Conservation (phyloP, 2,329 filamentous ascomycete species). For the Penicillium frequentans region DNA sequence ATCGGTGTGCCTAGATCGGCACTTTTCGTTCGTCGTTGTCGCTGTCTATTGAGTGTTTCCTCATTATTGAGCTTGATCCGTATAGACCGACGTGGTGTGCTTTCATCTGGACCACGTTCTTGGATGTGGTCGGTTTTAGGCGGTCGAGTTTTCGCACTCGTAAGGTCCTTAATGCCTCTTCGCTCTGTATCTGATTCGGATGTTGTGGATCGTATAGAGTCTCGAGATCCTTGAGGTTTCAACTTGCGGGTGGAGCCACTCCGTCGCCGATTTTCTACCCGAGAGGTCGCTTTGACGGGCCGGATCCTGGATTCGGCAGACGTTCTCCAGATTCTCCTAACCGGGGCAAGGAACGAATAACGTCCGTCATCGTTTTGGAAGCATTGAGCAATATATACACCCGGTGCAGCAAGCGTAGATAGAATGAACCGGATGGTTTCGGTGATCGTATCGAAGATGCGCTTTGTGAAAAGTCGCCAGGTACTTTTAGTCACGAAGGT, state of each 20-base stretch:
- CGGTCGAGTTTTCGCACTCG: conserved; percentile 25
- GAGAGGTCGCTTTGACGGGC: conserved; percentile 23
- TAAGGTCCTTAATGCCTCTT: conserved; percentile 20
- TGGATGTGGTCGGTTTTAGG: conserved; percentile 24
- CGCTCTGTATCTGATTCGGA: conserved; percentile 57
- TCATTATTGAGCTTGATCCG: conserved; percentile 87
- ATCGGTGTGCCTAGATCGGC: conserved; percentile 28
- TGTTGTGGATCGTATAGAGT: conserved; percentile 51
- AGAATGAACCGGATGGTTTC: conserved; percentile 77
- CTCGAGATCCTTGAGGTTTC: conserved; percentile 34
- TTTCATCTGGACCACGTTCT: conserved; percentile 57
- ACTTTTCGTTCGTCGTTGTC: conserved; percentile 35
- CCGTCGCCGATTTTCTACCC: conserved; percentile 29
- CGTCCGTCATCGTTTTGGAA: conserved; percentile 78
- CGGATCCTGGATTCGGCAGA: conserved; percentile 20
- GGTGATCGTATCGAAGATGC: conserved; percentile 70
- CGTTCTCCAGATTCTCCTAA: conserved; percentile 59
- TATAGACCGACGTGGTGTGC: conserved; percentile 74
- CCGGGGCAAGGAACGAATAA: conserved; percentile 75
- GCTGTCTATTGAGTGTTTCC: conserved; percentile 70
- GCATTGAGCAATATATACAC: conserved; percentile 76
- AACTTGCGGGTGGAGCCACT: conserved; percentile 32
- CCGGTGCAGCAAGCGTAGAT: conserved; percentile 75
- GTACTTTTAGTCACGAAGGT: conserved; percentile 37
- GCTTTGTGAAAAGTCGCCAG: conserved; percentile 60